Percentiles rank a stretch among this genome's conserved stretches.
Conservation (phyloP, 441 rosid species). For the Aleurites moluccanus region DNA sequence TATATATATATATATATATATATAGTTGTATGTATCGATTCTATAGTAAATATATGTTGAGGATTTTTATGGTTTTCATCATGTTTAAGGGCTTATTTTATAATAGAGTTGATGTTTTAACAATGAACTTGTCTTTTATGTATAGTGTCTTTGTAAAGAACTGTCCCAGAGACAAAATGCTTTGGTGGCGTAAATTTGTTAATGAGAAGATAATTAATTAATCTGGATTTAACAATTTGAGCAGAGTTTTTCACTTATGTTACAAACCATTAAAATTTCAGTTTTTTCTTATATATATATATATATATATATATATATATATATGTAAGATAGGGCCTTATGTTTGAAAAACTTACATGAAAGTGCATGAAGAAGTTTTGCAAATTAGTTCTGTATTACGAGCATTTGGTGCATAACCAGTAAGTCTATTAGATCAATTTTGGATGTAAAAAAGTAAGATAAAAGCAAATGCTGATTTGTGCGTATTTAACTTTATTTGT, state of each 20-base stretch:
- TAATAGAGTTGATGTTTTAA: background rate
- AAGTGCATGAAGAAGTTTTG: constrained; percentile 77
- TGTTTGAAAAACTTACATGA: constrained; percentile 82
- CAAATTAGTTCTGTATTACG: constrained; percentile 74
- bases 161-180: constrained; percentile 68
- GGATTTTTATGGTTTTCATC: no score
- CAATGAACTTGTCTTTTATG: constrained; percentile 8
- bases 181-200: constrained; percentile 78
- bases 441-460: background rate
- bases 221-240: background rate
- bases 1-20: no score
- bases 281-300: no score
- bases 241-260: no score
- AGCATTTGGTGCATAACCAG: constrained; percentile 82
- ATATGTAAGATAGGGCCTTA: constrained; percentile 84
- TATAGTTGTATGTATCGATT: no score
- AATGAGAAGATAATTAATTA: constrained; percentile 65
- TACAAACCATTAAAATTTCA: background rate
- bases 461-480: no score
- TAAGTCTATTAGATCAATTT: constrained; percentile 31
- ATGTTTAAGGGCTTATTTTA: no score
- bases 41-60: no score
- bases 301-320: no score
- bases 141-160: constrained; percentile 60
- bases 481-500: no score